Evolutionary conservation across 306 rosid species (phyloP).

Genomic region (Mucuna pruriens): DNA sequence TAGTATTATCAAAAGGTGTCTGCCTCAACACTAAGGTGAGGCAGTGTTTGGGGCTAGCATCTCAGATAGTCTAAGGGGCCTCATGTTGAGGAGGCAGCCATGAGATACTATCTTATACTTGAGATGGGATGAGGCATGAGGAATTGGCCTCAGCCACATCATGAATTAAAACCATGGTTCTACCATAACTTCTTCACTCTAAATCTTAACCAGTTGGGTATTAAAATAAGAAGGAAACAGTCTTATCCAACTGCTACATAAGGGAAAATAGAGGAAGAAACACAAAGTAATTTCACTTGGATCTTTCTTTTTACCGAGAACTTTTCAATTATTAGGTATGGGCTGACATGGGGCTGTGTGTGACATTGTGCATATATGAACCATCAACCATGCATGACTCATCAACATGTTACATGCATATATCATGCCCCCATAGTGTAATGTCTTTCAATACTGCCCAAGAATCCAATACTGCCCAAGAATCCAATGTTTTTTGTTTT

Average conservation of each 20-base stretch:
- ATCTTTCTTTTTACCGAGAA: neutral
- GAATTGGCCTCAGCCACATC: neutral
- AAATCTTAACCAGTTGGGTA: neutral
- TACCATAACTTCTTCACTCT: neutral
- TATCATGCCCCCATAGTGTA: neutral
- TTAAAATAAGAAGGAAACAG: neutral
- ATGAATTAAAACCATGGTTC: neutral
- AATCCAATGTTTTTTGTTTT: neutral
- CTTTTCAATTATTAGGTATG: neutral
- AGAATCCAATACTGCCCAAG: no score
- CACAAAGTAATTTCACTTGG: neutral
- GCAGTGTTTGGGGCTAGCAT: neutral
- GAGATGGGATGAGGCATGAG: neutral
- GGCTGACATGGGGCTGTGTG: constrained; percentile 28
- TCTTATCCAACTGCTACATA: neutral
- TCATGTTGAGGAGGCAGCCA: neutral
- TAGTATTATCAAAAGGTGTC: neutral
- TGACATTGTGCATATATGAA: neutral
- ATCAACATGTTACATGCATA: neutral
- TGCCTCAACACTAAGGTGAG: neutral
- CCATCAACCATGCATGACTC: constrained; percentile 3
- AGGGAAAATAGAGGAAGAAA: neutral
- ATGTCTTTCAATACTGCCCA: neutral
- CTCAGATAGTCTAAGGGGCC: neutral
- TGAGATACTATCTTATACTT: neutral